Evolutionary conservation across 352 stramenopile species (phyloP), one percentile per base, ranked within the genome.

Genomic region (Globisporangium camurandrum): DNA sequence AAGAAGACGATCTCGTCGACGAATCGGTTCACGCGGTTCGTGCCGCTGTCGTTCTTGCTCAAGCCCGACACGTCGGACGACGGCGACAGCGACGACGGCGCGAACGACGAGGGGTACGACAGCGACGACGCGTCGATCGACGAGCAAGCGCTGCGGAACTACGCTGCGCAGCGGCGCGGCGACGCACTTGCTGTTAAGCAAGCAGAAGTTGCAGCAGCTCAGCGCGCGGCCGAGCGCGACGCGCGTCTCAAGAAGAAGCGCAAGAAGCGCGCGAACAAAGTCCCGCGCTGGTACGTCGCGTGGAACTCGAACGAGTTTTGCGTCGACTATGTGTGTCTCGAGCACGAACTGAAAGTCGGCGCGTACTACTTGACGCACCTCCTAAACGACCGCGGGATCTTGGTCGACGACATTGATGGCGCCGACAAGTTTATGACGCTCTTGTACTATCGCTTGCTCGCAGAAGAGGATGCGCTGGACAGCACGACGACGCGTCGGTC

Each of bases 241-340:
- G 51, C 54, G 22, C 36, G 50, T 2, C 40, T 69, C 26, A 62
- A 62, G 39, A 88, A 88, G 46, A 88, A 87, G 54, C 77, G 80
- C 54, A 85, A 79, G 61, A 79, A 80, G 56, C 71, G 64, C 42
- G 59, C 73, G 0, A 85, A 84, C 49, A 69, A 79, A 51, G 61
- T 88, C 24, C 83, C 83, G 8, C 74, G 77, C 2, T 93, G 83
- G 83, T 93, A 86, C 56, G 66, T 93, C 12, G 75, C 72, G 10
- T 93, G 83, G 83, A 91, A 93, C 54, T 79, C 67, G n/a, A 90
- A 93, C 45, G 83, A 93, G 51, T 93, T 93, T 41, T 61, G 64
- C 16, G 54, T 92, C 28, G 80, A 93, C 37, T 93, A 90, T 39
- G 66, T 79, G 23, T 88, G 75, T 42, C 49, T 87, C n/a, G 51